Conservation (phyloP, 345 rosid species). For the Dipteronia dyeriana region DNA sequence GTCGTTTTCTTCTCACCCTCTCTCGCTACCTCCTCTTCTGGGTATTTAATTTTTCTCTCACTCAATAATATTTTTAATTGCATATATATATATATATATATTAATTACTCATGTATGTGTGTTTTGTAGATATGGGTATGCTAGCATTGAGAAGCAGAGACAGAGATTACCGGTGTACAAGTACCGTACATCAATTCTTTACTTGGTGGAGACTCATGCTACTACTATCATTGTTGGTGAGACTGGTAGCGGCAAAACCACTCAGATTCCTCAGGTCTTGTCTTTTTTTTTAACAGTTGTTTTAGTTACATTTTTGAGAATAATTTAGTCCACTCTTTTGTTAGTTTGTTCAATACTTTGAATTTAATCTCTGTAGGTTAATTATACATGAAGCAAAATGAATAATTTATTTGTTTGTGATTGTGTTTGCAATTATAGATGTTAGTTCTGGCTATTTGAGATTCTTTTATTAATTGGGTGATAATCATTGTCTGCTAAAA, state of each 20-base stretch:
- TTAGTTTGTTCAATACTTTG: neutral
- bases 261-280: constrained; percentile 91
- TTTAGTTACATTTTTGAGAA: neutral
- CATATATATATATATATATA: no score
- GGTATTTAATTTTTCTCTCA: constrained; percentile 39
- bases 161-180: constrained; percentile 90
- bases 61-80: neutral
- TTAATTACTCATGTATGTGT: neutral
- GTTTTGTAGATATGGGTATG: constrained; percentile 53
- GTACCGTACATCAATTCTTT: constrained; percentile 75
- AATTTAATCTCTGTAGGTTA: neutral
- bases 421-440: neutral
- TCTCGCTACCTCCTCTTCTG: constrained; percentile 57
- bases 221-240: constrained; percentile 94
- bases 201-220: constrained; percentile 86
- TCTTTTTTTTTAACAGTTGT: neutral
- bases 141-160: constrained; percentile 79
- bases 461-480: neutral
- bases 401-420: neutral
- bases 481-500: neutral
- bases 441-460: neutral
- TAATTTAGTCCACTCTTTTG: neutral
- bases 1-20: constrained; percentile 59
- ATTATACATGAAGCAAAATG: neutral
- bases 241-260: constrained; percentile 98